A percentile compares a stretch with the other conserved stretches of the same genome.
Evolutionary conservation across 257 asterid species (phyloP).

Genomic region (Lycium barbarum): DNA sequence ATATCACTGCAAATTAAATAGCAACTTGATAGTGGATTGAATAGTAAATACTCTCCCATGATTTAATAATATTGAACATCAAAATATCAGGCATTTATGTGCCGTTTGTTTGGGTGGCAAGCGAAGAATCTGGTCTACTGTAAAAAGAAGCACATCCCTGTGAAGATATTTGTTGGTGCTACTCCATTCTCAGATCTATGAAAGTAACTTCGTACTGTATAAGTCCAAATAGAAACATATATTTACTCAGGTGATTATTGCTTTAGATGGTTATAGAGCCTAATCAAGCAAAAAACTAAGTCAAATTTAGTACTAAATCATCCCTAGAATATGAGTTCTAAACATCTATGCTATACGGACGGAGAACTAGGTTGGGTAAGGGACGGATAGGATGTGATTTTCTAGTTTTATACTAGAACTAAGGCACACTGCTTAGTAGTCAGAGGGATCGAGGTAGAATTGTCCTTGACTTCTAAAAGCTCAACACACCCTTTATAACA

Average conservation of each 20-base stretch:
- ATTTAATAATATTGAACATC: neutral
- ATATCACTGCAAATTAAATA: neutral
- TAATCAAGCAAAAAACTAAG: neutral
- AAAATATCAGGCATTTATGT: neutral
- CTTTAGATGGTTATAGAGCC: neutral
- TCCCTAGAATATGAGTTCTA: neutral
- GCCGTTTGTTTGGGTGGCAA: neutral
- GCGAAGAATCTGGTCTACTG: neutral
- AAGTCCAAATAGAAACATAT: neutral
- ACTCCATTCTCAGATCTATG: neutral
- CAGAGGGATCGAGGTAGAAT: neutral
- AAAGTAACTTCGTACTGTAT: neutral
- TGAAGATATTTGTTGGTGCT: neutral
- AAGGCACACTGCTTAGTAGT: constrained; percentile 13
- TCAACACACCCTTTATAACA: neutral
- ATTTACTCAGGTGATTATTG: neutral
- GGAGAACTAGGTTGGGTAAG: neutral
- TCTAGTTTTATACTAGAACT: neutral
- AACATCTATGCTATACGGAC: neutral
- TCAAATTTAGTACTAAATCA: neutral
- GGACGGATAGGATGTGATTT: neutral
- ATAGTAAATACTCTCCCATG: neutral
- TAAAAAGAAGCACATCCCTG: neutral
- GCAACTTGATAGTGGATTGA: neutral
- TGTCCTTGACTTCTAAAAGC: constrained; percentile 4